phyloP scores from a whole-genome alignment of 345 rosid genomes.

The Passiflora organensis region DNA sequence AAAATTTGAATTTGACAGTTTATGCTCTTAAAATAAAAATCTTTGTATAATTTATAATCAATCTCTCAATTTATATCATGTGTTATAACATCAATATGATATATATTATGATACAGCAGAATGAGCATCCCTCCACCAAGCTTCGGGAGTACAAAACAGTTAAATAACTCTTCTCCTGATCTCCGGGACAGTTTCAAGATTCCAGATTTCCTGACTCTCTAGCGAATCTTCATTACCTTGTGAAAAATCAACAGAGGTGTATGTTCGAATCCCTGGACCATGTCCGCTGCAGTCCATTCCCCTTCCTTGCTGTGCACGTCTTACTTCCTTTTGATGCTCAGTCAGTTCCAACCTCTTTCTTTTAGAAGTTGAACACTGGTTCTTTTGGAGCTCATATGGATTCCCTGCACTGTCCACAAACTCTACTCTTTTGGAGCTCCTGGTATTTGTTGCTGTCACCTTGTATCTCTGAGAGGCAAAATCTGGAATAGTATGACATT shows the following conservation, averaged over 20 bases:
- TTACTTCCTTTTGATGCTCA: constrained; percentile 51
- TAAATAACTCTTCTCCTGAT: constrained; percentile 23
- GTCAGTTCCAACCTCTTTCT: constrained; percentile 40
- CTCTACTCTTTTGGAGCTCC: constrained; percentile 42
- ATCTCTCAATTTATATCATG: too few species aligned
- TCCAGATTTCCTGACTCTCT: constrained; percentile 30
- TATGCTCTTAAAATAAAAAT: too few species aligned
- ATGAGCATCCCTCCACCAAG: too few species aligned
- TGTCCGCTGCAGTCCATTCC: constrained; percentile 40
- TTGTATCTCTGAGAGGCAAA: constrained; percentile 20
- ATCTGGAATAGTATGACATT: constrained; percentile 10
- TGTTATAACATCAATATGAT: too few species aligned
- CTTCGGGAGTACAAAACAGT: too few species aligned
- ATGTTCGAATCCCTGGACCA: constrained; percentile 46
- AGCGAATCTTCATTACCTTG: constrained; percentile 43
- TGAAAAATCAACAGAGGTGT: constrained; percentile 45
- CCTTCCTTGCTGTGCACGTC: constrained; percentile 49
- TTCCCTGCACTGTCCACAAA: constrained; percentile 2
- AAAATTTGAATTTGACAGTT: too few species aligned
- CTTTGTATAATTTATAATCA: too few species aligned
- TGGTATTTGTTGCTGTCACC: constrained; percentile 28
- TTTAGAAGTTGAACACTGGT: constrained; percentile 11
- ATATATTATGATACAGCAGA: too few species aligned
- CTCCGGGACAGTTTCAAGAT: constrained; percentile 27
- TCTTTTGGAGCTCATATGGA: constrained; percentile 8